Base-by-base conservation (phyloP, 176 grass and related monocot species). In the Lolium multiflorum region DNA sequence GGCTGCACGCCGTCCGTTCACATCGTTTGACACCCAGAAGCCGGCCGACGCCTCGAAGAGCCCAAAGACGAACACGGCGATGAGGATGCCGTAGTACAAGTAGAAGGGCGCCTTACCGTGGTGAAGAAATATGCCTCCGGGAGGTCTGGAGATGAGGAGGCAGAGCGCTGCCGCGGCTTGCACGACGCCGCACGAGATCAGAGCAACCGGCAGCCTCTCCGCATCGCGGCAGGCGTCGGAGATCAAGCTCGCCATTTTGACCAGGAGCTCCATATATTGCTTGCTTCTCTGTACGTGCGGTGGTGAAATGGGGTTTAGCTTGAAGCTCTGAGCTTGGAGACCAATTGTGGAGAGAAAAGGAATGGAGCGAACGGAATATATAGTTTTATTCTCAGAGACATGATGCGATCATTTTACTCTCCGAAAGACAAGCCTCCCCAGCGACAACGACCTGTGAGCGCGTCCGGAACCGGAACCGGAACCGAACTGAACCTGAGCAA, bases 21-120 rank as follows among this genome's bases (percentile, higher is more conserved):
- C 37, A 2, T 79, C 13, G 7, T 7, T 1, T 0, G 57, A 79
- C 7, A 18, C 57, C n/a, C 39, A 79, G 6, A 87, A 81, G 1
- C 85, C 85, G 3, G 1, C 16, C 0, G 31, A 66, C 2, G 70
- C 70, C 70, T 87, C 70, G 0, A 21, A 0, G 0, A 87, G 6
- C 8, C 78, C 86, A 9, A 87, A 82, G 2, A 82, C 7, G 0
- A 63, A 5, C 0, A 57, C 17, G 16, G 4, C 31, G 1, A 81
- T 16, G 47, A 76, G 56, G 18, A 82, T 56, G 47, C 47, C 9
- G 16, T 67, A 87, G 3, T 82, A 87, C 7, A 87, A 0, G 46
- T 12, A 67, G 5, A 44, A 6, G 31, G 15, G 21, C 15, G 7
- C 31, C 70, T 10, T 47, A 0, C 47, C 79, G 11, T 81, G 44